Evolutionary conservation across 257 asterid species (phyloP), one percentile per base, ranked within the genome.

Genomic region (Leptodermis oblonga): DNA sequence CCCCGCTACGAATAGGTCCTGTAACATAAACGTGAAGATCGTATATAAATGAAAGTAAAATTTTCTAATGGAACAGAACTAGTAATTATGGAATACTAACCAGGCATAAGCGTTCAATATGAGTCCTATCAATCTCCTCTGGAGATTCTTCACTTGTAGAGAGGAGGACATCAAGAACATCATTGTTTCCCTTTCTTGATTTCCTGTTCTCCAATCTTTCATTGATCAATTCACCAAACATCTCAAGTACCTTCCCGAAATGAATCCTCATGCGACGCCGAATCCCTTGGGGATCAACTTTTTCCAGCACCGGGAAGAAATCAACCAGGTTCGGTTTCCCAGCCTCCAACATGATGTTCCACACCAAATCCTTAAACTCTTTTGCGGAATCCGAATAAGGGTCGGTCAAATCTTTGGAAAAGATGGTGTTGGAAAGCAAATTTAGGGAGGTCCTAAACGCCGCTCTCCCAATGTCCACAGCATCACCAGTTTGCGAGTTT

Each of bases 91-190:
- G 23, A 43, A 43, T 2, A 67, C 76, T 7, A 45, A 87, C 96
- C 96, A 88, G 36, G 82, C 85, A 85, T 84, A 91, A 1, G 62
- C 86, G 87, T 67, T 88, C 87, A 54, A 91, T 84, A 68, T 88
- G 97, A 69, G 78, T 74, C 41, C 87, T 75, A 12, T 82, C 87
- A 3, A 88, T 81, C 67, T 86, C 96, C 0, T 88, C 82, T 0
- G 90, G 95, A 49, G 20, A 79, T n/a, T 82, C 83, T 36, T 72
- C 74, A 34, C 79, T 74, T 26, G 75, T 67, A 6, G 23, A 13
- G 9, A 76, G 78, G 22, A 79, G 76, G 56, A 49, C 67, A 52
- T 79, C 81, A 28, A 79, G 68, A 0, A 73, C 78, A 69, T 91
- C 95, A 23, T 43, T 48, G 28, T 64, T 59, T 33, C 49, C 77